A percentile compares a stretch with the other conserved stretches of the same genome.
Conservation (phyloP, 2,329 filamentous ascomycete genomes). For the Colletotrichum gigasporum region DNA sequence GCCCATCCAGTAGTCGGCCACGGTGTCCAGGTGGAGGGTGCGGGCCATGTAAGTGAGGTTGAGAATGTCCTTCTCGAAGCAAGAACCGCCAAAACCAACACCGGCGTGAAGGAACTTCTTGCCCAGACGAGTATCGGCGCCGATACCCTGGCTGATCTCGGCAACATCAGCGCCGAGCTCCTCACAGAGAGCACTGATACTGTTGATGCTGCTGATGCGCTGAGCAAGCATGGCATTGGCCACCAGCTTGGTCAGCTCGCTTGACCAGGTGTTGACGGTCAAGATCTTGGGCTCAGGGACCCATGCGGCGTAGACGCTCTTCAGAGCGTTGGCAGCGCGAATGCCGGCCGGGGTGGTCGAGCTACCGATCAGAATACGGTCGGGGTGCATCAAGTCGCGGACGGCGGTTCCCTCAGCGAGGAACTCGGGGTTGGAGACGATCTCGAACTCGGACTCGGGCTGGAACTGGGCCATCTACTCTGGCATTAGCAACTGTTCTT, state of each 20-base stretch:
- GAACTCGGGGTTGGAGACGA: conserved; percentile 85
- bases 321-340: conserved; percentile 70
- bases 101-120: conserved; percentile 78
- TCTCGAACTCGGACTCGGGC: conserved; percentile 74
- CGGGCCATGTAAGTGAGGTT: conserved; percentile 79
- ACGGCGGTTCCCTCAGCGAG: conserved; percentile 82
- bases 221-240: conserved; percentile 85
- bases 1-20: conserved; percentile 78
- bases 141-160: conserved; percentile 74
- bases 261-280: conserved; percentile 79
- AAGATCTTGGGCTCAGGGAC: conserved; percentile 73
- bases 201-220: conserved; percentile 83
- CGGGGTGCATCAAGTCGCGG: conserved; percentile 74
- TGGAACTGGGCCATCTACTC: conserved; percentile 64
- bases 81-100: conserved; percentile 82
- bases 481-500: not conserved
- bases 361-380: conserved; percentile 80
- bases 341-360: conserved; percentile 67
- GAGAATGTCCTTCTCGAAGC: conserved; percentile 84
- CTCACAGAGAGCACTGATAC: conserved; percentile 83
- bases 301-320: conserved; percentile 76
- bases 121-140: conserved; percentile 77
- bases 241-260: conserved; percentile 81
- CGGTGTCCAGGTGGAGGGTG: conserved; percentile 73
- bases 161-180: conserved; percentile 79